phyloP scores from a whole-genome alignment of 1,284 basidiomycete genomes.

The Leccinum laetum region DNA sequence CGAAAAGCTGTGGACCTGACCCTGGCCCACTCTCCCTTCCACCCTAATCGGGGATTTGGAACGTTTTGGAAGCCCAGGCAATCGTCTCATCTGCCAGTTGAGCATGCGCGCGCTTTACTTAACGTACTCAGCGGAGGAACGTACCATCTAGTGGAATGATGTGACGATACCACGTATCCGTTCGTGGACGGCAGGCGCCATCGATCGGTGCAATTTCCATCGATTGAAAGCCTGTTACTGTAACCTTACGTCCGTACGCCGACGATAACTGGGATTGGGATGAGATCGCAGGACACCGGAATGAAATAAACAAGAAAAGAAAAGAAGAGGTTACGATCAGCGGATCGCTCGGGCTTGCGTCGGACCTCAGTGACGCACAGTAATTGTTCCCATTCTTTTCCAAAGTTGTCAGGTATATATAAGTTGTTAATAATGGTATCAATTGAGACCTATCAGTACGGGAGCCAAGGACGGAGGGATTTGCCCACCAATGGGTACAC shows the following conservation, averaged over 20 bases:
- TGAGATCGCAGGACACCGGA: background rate
- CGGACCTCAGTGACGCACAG: background rate
- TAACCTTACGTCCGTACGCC: slow-evolving; percentile 18
- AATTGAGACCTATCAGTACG: slow-evolving; percentile 12
- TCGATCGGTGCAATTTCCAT: slow-evolving; percentile 23
- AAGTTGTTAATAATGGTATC: slow-evolving; percentile 2
- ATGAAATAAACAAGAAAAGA: background rate
- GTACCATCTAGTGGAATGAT: slow-evolving; percentile 1
- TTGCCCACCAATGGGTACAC: slow-evolving; percentile 14
- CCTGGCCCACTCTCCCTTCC: background rate
- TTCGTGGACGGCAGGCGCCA: slow-evolving; percentile 15
- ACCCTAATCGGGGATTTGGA: background rate
- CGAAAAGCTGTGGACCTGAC: background rate
- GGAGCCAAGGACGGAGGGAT: slow-evolving; percentile 12
- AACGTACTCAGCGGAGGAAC: background rate
- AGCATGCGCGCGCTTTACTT: background rate
- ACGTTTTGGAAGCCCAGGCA: background rate
- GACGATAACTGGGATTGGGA: slow-evolving; percentile 12
- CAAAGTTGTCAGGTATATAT: slow-evolving; percentile 3
- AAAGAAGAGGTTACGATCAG: slow-evolving; percentile 15
- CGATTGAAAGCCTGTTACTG: slow-evolving; percentile 9
- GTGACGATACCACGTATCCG: background rate
- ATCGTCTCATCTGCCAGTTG: background rate
- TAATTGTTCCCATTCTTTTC: background rate
- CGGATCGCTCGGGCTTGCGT: slow-evolving; percentile 13